These are phyloP conservation scores for Trypanosoma vivax DNA, from an alignment of 208 protist species.

Conservation along the genomic window DNA sequence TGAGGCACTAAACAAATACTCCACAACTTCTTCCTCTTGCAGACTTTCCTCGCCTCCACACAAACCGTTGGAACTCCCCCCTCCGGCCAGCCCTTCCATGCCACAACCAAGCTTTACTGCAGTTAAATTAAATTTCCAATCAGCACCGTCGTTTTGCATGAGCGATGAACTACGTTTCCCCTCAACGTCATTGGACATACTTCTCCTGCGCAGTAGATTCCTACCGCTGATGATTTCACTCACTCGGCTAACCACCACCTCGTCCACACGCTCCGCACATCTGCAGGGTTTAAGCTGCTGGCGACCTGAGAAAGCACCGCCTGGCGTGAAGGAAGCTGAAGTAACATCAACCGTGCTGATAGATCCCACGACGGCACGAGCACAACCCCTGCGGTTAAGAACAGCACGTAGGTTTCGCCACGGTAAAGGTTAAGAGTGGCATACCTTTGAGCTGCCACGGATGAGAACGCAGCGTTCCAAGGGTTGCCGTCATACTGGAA, in stretches of 20 bases:
- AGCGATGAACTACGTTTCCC: no score
- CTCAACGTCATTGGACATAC: no score
- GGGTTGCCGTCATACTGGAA: not conserved
- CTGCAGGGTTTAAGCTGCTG: not conserved
- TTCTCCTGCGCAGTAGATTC: no score
- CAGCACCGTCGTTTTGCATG: not conserved
- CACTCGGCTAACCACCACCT: not conserved
- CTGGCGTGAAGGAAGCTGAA: constrained; percentile 13
- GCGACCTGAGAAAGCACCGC: constrained; percentile 7
- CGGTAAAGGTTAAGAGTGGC: constrained; percentile 39
- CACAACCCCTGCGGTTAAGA: constrained; percentile 24
- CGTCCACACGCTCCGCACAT: not conserved
- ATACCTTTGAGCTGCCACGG: constrained; percentile 11
- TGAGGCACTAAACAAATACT: constrained; percentile 3
- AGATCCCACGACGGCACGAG: constrained; percentile 38
- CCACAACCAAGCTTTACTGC: no score
- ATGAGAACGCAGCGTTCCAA: not conserved
- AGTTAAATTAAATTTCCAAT: not conserved
- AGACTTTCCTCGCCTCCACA: not conserved
- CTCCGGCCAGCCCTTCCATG: no score
- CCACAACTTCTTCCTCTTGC: not conserved
- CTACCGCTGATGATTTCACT: not conserved
- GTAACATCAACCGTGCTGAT: constrained; percentile 29
- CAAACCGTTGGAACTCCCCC: not conserved
- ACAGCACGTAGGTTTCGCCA: constrained; percentile 57